A percentile compares a stretch with the other conserved stretches of the same genome.
phyloP scores from a whole-genome alignment of 306 rosid genomes.

The Sicyos baderoa region DNA sequence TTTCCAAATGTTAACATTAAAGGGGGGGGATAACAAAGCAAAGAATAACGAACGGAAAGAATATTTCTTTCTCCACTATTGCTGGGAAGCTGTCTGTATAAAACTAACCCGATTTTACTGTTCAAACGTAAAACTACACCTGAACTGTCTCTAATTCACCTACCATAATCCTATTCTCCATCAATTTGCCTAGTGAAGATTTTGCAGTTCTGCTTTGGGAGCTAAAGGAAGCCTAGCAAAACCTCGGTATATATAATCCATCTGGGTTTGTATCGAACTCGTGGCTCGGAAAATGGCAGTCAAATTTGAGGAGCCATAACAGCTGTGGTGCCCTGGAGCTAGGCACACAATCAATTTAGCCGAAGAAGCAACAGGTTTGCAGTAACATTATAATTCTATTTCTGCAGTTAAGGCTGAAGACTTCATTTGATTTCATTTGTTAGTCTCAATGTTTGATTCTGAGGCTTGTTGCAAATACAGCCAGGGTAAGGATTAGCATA shows the following conservation, averaged over 20 bases:
- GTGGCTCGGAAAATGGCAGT: neutral
- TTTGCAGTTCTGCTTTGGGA: neutral
- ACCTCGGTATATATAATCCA: neutral
- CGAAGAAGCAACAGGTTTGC: slow-evolving; percentile 3
- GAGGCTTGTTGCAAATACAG: slow-evolving; percentile 64
- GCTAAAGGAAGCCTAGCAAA: neutral
- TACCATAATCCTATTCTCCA: slow-evolving; percentile 19
- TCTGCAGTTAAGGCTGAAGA: slow-evolving; percentile 26
- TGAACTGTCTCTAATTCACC: slow-evolving; percentile 23
- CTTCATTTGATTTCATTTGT: slow-evolving; percentile 33
- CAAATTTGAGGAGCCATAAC: neutral
- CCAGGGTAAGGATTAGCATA: slow-evolving; percentile 91
- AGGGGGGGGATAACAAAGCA: slow-evolving; percentile 12
- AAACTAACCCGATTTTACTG: slow-evolving; percentile 33
- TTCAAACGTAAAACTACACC: slow-evolving; percentile 27
- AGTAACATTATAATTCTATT: slow-evolving; percentile 28
- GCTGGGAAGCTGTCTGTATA: slow-evolving; percentile 31
- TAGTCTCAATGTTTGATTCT: slow-evolving; percentile 27
- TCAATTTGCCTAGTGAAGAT: neutral
- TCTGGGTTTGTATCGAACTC: slow-evolving; percentile 1
- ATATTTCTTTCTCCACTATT: slow-evolving; percentile 26
- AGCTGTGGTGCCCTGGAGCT: neutral
- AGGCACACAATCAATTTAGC: neutral
- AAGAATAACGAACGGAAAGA: slow-evolving; percentile 47
- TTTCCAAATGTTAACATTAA: slow-evolving; percentile 6